Conservation (phyloP, 2,329 filamentous ascomycete species). For the Claviceps pazoutovae region DNA sequence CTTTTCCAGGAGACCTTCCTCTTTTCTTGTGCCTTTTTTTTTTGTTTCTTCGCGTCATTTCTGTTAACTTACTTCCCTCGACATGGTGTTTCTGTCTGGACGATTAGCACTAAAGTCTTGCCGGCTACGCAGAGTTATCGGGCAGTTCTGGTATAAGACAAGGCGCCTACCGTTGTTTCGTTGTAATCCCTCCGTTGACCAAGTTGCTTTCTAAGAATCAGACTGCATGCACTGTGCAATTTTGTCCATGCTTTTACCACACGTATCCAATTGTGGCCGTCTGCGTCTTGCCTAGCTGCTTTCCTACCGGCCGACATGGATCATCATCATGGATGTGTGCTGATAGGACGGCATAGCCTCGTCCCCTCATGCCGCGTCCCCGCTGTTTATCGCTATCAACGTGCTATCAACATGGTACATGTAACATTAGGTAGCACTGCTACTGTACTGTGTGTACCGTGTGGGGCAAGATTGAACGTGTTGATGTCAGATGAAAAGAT, state of each 20-base stretch:
- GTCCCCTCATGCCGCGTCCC: too few species aligned
- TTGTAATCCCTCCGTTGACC: background rate
- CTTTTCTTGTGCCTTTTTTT: background rate
- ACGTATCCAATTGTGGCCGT: background rate
- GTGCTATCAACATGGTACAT: too few species aligned
- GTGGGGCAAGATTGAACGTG: too few species aligned
- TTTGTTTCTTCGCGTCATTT: background rate
- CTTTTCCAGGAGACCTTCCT: background rate
- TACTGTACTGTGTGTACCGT: too few species aligned
- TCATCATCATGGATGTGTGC: too few species aligned
- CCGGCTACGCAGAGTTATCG: background rate
- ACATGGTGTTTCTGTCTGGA: background rate
- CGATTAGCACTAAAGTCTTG: too few species aligned
- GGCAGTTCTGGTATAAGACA: background rate
- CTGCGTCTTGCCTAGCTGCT: too few species aligned
- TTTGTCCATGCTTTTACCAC: background rate
- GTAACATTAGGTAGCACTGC: too few species aligned
- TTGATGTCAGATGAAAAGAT: too few species aligned
- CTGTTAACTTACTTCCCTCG: background rate
- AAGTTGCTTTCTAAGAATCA: background rate
- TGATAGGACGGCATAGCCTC: too few species aligned
- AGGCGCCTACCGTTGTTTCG: background rate
- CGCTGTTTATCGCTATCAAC: too few species aligned
- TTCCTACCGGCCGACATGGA: too few species aligned
- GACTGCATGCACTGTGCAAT: background rate